phyloP scores from a whole-genome alignment of 2,329 filamentous ascomycete genomes.

The Monosporascus sp. region DNA sequence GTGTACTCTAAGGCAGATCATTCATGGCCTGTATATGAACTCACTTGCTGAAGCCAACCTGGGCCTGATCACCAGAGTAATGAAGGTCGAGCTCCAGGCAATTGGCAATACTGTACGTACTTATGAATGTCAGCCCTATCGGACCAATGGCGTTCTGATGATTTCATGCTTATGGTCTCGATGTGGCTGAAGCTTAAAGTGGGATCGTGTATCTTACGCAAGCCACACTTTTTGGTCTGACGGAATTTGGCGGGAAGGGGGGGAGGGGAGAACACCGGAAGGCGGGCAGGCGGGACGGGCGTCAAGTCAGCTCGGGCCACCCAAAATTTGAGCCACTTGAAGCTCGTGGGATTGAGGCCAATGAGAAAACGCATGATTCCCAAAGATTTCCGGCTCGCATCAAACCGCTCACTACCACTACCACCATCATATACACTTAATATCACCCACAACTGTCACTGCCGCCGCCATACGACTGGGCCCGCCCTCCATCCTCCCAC shows the following conservation, averaged over 20 bases:
- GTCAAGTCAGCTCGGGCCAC: not conserved
- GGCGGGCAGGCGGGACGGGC: not conserved
- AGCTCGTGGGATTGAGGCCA: conserved; percentile 13
- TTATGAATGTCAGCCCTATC: not conserved
- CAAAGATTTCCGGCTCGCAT: conserved; percentile 27
- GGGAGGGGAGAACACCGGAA: not conserved
- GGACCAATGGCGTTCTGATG: not conserved
- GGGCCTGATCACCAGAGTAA: no score
- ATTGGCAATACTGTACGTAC: not conserved
- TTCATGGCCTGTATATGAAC: not conserved
- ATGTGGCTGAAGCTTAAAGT: not conserved
- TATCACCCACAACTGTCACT: conserved; percentile 18
- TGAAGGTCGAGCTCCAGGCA: no score
- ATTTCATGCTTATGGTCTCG: not conserved
- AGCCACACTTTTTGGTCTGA: not conserved
- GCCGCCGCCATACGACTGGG: conserved; percentile 19
- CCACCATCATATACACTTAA: not conserved
- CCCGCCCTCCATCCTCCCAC: conserved; percentile 33
- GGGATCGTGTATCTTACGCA: not conserved
- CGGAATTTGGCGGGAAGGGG: not conserved
- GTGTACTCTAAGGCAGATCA: not conserved
- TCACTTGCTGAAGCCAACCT: not conserved
- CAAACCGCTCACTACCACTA: conserved; percentile 48
- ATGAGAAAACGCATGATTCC: conserved; percentile 19
- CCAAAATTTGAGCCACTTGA: conserved; percentile 14